phyloP scores from a whole-genome alignment of 1,284 basidiomycete genomes.

The Boletus sp. region DNA sequence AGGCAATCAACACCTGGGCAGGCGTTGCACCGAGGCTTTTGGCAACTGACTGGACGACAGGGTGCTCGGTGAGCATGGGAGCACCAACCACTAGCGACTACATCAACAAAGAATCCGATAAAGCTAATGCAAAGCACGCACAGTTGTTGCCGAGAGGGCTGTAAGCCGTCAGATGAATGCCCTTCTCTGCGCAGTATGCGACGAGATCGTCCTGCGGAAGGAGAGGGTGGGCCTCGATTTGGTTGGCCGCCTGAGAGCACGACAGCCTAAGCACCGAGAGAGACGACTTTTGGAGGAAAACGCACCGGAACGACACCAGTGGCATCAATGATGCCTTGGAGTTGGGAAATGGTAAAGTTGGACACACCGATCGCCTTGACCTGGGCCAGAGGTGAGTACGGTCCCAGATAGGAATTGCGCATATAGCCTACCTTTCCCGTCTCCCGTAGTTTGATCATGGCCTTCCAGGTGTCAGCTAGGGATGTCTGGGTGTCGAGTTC shows the following conservation, averaged over 20 bases:
- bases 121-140: slow-evolving; percentile 30
- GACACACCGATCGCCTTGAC: slow-evolving; percentile 71
- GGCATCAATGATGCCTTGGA: slow-evolving; percentile 68
- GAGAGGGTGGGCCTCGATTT: slow-evolving; percentile 82
- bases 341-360: slow-evolving; percentile 70
- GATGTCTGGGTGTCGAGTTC: slow-evolving; percentile 59
- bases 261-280: neutral
- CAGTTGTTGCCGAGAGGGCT: slow-evolving; percentile 81
- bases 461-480: slow-evolving; percentile 80
- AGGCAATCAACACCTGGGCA: slow-evolving; percentile 70
- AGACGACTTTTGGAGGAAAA: neutral
- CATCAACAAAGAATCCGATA: neutral
- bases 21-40: slow-evolving; percentile 53
- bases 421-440: slow-evolving; percentile 38
- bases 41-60: slow-evolving; percentile 59
- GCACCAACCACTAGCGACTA: slow-evolving; percentile 45
- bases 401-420: neutral
- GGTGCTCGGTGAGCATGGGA: slow-evolving; percentile 60
- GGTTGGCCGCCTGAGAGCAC: slow-evolving; percentile 56
- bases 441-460: slow-evolving; percentile 59
- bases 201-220: slow-evolving; percentile 70
- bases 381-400: slow-evolving; percentile 25
- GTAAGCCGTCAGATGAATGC: slow-evolving; percentile 81
- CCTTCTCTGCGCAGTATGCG: slow-evolving; percentile 64
- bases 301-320: slow-evolving; percentile 71